Evolutionary conservation across 129 eudicot genomes (phyloP).

Genomic region (Solidago caesia): DNA sequence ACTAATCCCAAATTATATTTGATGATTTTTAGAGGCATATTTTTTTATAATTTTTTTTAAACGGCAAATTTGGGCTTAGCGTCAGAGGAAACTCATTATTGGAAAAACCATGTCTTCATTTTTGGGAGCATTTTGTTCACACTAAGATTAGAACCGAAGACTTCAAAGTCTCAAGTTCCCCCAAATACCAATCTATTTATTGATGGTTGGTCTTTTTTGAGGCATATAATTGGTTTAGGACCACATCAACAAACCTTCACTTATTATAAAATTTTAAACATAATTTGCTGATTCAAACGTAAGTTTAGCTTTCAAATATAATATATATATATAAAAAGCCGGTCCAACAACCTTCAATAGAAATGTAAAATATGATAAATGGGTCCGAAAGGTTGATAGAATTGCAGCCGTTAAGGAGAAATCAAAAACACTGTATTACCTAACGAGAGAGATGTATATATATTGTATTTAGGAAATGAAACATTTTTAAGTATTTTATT

Average conservation of each 20-base stretch:
- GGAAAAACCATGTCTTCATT: no score
- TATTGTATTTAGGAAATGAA: neutral
- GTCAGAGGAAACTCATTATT: no score
- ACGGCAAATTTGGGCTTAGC: no score
- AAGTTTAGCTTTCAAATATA: slow-evolving; percentile 29
- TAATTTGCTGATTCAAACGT: slow-evolving; percentile 27
- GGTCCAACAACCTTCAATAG: slow-evolving; percentile 19
- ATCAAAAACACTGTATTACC: neutral
- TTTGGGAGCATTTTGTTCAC: no score
- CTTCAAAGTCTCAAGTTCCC: no score
- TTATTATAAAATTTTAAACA: slow-evolving; percentile 26
- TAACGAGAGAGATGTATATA: neutral
- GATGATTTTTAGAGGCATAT: neutral
- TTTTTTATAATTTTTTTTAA: no score
- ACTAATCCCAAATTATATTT: slow-evolving; percentile 16
- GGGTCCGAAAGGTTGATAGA: neutral
- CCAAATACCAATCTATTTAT: no score
- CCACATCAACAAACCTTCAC: slow-evolving; percentile 24
- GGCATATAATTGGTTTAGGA: slow-evolving; percentile 11
- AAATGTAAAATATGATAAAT: neutral
- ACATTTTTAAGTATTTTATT: no score
- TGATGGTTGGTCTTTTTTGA: neutral
- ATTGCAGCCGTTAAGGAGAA: neutral
- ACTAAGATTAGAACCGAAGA: no score
- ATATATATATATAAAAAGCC: neutral